Evolutionary conservation across 2,329 filamentous ascomycete species (phyloP).

Genomic region (Xylaria sp.): DNA sequence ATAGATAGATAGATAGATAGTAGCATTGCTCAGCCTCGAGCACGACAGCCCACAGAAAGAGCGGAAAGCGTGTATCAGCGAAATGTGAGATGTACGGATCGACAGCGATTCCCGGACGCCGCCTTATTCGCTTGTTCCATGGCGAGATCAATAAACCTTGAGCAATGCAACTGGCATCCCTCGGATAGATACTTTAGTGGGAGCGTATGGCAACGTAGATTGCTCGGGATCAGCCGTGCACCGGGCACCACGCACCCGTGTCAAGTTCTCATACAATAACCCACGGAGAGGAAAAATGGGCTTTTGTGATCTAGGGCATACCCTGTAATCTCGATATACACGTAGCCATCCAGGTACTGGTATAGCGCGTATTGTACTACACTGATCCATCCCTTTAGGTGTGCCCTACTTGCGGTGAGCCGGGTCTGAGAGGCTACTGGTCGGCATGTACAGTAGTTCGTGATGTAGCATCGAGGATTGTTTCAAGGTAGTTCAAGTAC

Average conservation of each 20-base stretch:
- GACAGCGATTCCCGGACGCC: background rate
- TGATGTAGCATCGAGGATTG: background rate
- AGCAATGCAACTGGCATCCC: background rate
- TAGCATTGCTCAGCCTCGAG: conserved; percentile 25
- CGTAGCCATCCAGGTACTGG: conserved; percentile 1
- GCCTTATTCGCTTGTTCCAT: background rate
- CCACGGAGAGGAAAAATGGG: background rate
- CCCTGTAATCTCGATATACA: conserved; percentile 13
- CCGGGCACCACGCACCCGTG: background rate
- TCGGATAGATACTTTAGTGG: background rate
- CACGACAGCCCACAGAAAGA: conserved; percentile 15
- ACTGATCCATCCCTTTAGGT: conserved; percentile 12
- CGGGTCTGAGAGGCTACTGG: background rate
- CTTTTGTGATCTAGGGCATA: background rate
- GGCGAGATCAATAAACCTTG: background rate
- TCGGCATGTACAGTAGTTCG: background rate
- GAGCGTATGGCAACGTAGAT: background rate
- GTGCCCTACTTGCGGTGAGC: conserved; percentile 6
- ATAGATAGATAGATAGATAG: conserved; percentile 6
- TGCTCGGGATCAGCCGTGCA: background rate
- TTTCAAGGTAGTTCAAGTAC: background rate
- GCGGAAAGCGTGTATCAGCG: conserved; percentile 7
- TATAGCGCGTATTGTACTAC: conserved; percentile 7
- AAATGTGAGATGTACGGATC: background rate
- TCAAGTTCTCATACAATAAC: too few relatives aligned